These are phyloP conservation scores for Cryptococcus amylolentus DNA, from an alignment of 1,284 basidiomycete species.

Conservation along the genomic window DNA sequence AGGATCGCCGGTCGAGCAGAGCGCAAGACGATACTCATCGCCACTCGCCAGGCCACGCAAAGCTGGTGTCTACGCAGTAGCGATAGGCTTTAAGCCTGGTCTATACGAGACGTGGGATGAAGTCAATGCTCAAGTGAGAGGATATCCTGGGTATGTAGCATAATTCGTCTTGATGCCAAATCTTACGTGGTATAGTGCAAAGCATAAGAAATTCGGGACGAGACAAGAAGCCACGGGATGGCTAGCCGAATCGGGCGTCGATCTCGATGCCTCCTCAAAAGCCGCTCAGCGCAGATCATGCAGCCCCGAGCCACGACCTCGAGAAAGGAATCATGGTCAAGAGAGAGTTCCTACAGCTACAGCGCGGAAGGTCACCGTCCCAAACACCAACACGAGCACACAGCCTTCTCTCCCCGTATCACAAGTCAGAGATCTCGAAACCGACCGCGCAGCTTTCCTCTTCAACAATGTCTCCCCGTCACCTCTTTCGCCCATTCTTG, in stretches of 20 bases:
- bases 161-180: too few species aligned
- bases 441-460: constrained; percentile 7
- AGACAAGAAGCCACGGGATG: constrained; percentile 32
- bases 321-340: too few species aligned
- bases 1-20: too few species aligned
- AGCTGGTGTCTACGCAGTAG: constrained; percentile 45
- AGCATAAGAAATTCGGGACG: constrained; percentile 45
- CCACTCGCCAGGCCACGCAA: constrained; percentile 28
- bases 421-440: background rate
- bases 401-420: background rate
- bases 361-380: background rate
- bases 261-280: background rate
- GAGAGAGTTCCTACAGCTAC: background rate
- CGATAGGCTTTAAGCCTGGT: constrained; percentile 33
- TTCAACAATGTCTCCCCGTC: background rate
- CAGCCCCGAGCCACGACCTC: too few species aligned
- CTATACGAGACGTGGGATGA: constrained; percentile 47
- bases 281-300: background rate
- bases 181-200: constrained; percentile 25
- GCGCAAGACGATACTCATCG: too few species aligned
- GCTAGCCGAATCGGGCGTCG: constrained; percentile 4
- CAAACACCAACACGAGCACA: background rate
- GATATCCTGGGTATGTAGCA: constrained; percentile 27
- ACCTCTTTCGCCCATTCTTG: constrained; percentile 15
- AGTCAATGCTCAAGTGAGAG: constrained; percentile 42